Base-by-base conservation (phyloP, 1,284 basidiomycete species). In the Ceratobasidium papillatum region DNA sequence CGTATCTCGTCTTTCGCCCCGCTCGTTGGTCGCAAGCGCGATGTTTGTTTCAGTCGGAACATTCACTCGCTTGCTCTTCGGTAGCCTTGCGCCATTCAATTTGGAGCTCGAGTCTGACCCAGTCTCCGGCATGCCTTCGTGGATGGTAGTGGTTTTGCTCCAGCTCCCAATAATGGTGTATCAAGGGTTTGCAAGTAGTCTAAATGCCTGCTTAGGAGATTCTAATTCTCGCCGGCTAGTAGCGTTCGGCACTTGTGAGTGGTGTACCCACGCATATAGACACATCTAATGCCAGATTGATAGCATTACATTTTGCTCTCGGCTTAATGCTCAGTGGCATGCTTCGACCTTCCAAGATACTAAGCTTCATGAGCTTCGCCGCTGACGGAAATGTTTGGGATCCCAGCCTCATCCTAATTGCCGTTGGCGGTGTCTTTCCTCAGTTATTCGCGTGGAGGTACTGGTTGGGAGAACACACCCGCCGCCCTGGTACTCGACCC, bases 161-260 rank as follows among this genome's bases (percentile, higher is more conserved):
- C 63, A 66, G 25, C 12, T 52, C 17, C 63, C 63, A 17, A 52
- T 52, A 19, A 7, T 66, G 4, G 25, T 66, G 1, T 66, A 51
- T 34, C 63, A 45, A 5, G 49, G 34, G 32, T 30, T 38, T 19
- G 43, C 63, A 30, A 30, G 30, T 3, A 36, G 49, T 25, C 5
- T 66, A 3, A 51, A 30, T 8, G 30, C 30, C 22, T 34, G n/a
- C 7, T 7, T 43, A 2, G 45, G 45, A 17, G 27, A 52, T n/a
- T 22, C 27, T 49, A 32, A 1, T 11, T 43, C 63, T 52, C 43
- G 63, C 19, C 63, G 45, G 7, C 7, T 66, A 8, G 63, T 52
- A 2, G 63, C 63, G 32, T 66, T 51, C 32, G 32, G n/a, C 11
- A 66, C 63, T 19, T 66, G 63, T 66, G 34, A 52, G 62, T 43